phyloP scores from a whole-genome alignment of 192 early-diverging fungal species.

The Coemansia sp. region DNA sequence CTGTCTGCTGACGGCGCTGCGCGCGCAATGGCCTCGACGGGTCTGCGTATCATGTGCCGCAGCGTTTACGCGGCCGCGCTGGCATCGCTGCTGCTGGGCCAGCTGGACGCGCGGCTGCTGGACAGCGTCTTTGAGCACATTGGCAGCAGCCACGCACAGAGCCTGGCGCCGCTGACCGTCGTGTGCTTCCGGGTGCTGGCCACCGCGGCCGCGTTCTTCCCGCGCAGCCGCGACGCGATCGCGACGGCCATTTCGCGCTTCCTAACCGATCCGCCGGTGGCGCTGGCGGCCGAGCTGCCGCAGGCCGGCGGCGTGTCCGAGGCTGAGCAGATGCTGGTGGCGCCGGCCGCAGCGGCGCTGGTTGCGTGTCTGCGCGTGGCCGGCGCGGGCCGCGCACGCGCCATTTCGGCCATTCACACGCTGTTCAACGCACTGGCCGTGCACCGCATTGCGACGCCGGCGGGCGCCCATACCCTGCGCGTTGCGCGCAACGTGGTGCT shows the following conservation, averaged over 20 bases:
- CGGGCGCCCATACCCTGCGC: conserved; percentile 11
- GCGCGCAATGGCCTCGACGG: not conserved
- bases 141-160: conserved; percentile 10
- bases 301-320: conserved; percentile 1
- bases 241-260: conserved; percentile 19
- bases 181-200: conserved; percentile 43
- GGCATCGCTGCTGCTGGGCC: conserved; percentile 24
- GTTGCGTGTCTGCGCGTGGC: conserved; percentile 6
- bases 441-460: conserved; percentile 3
- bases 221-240: conserved; percentile 14
- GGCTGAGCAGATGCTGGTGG: conserved; percentile 15
- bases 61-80: conserved; percentile 28
- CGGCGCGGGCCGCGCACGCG: not conserved
- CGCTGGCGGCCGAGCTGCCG: conserved; percentile 14
- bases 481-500: conserved; percentile 40
- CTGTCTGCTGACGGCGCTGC: not conserved
- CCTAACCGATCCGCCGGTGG: conserved; percentile 24
- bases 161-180: conserved; percentile 25
- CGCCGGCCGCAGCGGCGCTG: conserved; percentile 32
- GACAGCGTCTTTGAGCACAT: conserved; percentile 27
- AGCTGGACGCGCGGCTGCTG: conserved; percentile 15
- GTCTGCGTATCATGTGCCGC: conserved; percentile 24
- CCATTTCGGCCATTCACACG: conserved; percentile 29
- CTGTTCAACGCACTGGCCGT: conserved; percentile 37
- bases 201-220: conserved; percentile 22